A percentile compares a stretch with the other conserved stretches of the same genome.
These are phyloP conservation scores for Neurospora sp. DNA, from an alignment of 495 filamentous ascomycete species.

Conservation along the genomic window DNA sequence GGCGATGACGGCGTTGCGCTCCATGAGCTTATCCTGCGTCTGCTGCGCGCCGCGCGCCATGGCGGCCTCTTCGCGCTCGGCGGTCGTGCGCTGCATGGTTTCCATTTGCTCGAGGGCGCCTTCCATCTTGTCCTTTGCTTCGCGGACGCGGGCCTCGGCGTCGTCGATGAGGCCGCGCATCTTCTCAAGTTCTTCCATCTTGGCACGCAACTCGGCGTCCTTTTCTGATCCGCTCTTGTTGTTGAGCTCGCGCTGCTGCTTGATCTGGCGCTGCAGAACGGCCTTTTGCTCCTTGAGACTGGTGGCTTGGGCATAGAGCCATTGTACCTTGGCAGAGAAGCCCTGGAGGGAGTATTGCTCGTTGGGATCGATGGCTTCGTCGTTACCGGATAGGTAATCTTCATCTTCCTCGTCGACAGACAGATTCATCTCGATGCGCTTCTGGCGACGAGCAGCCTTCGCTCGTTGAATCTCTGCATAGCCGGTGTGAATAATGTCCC, in stretches of 20 bases:
- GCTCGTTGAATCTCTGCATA: conserved; percentile 48
- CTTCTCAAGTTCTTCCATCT: conserved; percentile 44
- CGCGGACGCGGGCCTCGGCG: conserved; percentile 38
- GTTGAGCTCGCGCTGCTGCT: conserved; percentile 85
- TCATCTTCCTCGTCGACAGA: conserved; percentile 31
- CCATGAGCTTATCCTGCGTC: conserved; percentile 39
- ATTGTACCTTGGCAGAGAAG: conserved; percentile 69
- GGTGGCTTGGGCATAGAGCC: conserved; percentile 53
- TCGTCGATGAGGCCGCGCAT: conserved; percentile 38
- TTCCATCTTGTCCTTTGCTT: conserved; percentile 34
- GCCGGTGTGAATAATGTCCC: conserved; percentile 59
- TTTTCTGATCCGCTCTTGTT: conserved; percentile 53
- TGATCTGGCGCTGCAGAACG: conserved; percentile 76
- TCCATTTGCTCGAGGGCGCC: conserved; percentile 46
- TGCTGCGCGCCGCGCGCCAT: conserved; percentile 28
- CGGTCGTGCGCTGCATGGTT: conserved; percentile 26
- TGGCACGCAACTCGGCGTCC: conserved; percentile 41
- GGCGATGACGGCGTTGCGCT: conserved; percentile 36
- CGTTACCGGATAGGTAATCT: conserved; percentile 38
- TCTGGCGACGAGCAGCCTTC: conserved; percentile 39
- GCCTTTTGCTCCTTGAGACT: conserved; percentile 73
- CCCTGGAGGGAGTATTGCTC: conserved; percentile 56
- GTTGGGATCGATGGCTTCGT: conserved; percentile 36
- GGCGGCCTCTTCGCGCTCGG: conserved; percentile 19
- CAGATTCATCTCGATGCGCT: conserved; percentile 30